Conservation (phyloP, 2,329 filamentous ascomycete species). For the Diaporthe ampelina region DNA sequence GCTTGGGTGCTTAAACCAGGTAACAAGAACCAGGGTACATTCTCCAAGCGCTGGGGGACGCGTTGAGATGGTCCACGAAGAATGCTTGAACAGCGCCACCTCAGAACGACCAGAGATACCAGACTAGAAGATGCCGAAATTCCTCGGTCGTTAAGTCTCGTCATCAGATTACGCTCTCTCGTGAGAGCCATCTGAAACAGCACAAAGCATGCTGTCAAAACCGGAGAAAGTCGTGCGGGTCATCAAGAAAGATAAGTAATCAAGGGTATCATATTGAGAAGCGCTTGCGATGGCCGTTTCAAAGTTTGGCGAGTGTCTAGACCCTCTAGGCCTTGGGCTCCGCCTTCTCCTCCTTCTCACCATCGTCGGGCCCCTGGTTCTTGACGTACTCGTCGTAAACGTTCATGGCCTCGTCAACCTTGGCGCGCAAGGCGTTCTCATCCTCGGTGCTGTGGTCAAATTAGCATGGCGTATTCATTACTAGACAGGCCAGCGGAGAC, state of each 20-base stretch:
- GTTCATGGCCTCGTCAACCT: constrained; percentile 96
- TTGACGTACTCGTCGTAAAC: constrained; percentile 99
- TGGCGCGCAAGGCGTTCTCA: constrained; percentile 87
- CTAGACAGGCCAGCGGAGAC: constrained; percentile 56
- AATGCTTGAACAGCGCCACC: constrained; percentile 38
- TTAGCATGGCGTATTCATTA: constrained; percentile 39
- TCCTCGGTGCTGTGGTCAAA: constrained; percentile 80
- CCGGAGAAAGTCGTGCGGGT: constrained; percentile 18
- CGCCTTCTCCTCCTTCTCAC: constrained; percentile 65
- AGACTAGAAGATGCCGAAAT: constrained; percentile 36
- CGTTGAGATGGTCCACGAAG: constrained; percentile 34
- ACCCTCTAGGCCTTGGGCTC: constrained; percentile 65
- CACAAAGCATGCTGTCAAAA: constrained; percentile 9
- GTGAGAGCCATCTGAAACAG: not conserved
- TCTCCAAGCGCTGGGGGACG: constrained; percentile 18
- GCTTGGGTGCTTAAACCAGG: constrained; percentile 39
- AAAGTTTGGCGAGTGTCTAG: constrained; percentile 23
- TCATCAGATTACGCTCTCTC: constrained; percentile 14
- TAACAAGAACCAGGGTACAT: constrained; percentile 32
- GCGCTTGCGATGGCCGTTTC: constrained; percentile 25
- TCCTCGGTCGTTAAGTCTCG: constrained; percentile 27
- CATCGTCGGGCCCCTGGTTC: constrained; percentile 70
- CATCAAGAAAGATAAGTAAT: constrained; percentile 30
- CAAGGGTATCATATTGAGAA: constrained; percentile 36
- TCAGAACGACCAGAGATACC: constrained; percentile 36